Evolutionary conservation across 2,329 filamentous ascomycete genomes (phyloP).

Genomic region (Coniochaeta sp.): DNA sequence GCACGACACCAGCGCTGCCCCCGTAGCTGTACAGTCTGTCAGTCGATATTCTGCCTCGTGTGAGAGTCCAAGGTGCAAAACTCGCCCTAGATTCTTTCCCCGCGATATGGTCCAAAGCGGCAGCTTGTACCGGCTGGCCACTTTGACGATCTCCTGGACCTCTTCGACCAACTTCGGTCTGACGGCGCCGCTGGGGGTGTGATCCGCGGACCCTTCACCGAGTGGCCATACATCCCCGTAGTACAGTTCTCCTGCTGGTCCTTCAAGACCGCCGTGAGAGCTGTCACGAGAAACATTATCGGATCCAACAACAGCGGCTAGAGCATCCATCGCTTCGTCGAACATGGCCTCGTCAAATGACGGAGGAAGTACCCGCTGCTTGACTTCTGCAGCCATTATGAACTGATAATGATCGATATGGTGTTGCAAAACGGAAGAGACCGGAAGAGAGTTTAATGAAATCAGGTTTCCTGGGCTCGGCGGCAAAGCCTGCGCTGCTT

Average conservation of each 20-base stretch:
- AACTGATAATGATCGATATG: too few relatives aligned
- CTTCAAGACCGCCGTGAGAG: background rate
- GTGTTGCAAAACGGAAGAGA: too few relatives aligned
- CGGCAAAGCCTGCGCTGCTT: too few relatives aligned
- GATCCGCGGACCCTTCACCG: background rate
- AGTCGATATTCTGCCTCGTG: background rate
- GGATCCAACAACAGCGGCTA: background rate
- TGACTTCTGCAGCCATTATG: background rate
- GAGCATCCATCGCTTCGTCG: background rate
- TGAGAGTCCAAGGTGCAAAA: constrained; percentile 8
- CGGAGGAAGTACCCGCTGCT: background rate
- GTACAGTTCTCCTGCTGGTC: background rate
- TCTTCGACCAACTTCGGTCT: constrained; percentile 19
- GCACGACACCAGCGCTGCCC: constrained; percentile 25
- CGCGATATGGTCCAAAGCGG: constrained; percentile 12
- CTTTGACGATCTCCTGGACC: constrained; percentile 20
- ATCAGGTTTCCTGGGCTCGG: too few relatives aligned
- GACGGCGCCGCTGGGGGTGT: constrained; percentile 4
- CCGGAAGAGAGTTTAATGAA: too few relatives aligned
- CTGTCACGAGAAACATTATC: background rate
- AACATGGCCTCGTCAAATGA: background rate
- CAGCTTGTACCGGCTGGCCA: constrained; percentile 20
- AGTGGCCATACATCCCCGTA: background rate
- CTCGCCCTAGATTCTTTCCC: constrained; percentile 30
- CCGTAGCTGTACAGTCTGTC: constrained; percentile 25